Evolutionary conservation across 805 yeast species (phyloP).

Genomic region (Cyberlindnera maclurae): DNA sequence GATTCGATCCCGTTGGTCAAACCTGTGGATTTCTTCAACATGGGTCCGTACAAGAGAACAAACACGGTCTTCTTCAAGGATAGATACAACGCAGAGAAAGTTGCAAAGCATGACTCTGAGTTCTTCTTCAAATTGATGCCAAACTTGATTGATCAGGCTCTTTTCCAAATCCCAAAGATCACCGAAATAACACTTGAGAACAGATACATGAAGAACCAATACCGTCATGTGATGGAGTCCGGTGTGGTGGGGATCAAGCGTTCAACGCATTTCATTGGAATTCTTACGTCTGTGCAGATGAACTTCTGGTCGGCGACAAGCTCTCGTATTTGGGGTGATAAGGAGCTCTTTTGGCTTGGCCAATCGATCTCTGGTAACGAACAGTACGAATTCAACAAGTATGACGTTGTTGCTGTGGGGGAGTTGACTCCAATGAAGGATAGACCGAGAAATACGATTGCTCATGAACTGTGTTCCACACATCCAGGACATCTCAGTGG

Average conservation of each 20-base stretch:
- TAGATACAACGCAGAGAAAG: constrained; percentile 19
- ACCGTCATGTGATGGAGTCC: constrained; percentile 30
- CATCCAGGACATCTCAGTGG: constrained; percentile 57
- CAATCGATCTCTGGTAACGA: constrained; percentile 36
- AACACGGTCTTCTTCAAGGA: constrained; percentile 40
- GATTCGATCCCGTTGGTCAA: constrained; percentile 39
- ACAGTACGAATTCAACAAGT: constrained; percentile 31
- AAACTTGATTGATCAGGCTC: constrained; percentile 27
- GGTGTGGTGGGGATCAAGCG: constrained; percentile 28
- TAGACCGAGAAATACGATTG: constrained; percentile 12
- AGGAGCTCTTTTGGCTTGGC: constrained; percentile 73
- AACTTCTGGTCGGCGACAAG: constrained; percentile 34
- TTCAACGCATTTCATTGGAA: constrained; percentile 20
- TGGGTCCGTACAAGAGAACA: constrained; percentile 28
- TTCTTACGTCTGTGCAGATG: constrained; percentile 21
- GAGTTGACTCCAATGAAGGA: constrained; percentile 22
- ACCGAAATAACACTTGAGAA: constrained; percentile 28
- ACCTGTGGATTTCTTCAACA: constrained; percentile 27
- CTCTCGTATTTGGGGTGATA: constrained; percentile 71
- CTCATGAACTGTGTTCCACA: constrained; percentile 47
- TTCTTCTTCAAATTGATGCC: constrained; percentile 40
- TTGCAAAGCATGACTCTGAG: constrained; percentile 22
- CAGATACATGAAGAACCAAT: constrained; percentile 28
- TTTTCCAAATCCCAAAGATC: constrained; percentile 26
- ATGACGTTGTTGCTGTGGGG: constrained; percentile 33